phyloP scores from a whole-genome alignment of 371 early-diverging fungal genomes.

The Choanephora cucurbitarum region DNA sequence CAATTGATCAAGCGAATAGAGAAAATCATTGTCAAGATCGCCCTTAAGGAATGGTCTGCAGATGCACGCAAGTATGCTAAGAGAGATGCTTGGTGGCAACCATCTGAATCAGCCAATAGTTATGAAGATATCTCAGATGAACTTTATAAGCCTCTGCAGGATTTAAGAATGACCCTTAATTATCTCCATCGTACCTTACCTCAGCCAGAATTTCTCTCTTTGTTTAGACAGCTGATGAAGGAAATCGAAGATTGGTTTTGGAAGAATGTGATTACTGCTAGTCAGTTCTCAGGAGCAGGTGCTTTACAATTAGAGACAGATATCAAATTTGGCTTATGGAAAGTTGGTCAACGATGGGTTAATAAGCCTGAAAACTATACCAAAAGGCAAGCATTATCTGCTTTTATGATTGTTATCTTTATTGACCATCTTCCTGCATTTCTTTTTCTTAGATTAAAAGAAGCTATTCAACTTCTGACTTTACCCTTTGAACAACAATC shows the following conservation, averaged over 20 bases:
- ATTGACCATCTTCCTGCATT: too few relatives aligned
- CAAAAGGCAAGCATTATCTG: constrained; percentile 29
- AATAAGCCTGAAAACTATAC: constrained; percentile 60
- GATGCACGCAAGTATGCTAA: constrained; percentile 59
- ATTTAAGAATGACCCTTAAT: constrained; percentile 48
- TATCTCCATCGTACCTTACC: constrained; percentile 54
- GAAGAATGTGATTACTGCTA: constrained; percentile 56
- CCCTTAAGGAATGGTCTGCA: constrained; percentile 61
- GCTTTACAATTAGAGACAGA: constrained; percentile 59
- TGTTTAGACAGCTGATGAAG: constrained; percentile 48
- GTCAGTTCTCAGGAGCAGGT: constrained; percentile 59
- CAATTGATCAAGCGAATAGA: constrained; percentile 50
- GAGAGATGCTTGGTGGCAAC: constrained; percentile 40
- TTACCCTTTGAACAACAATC: constrained; percentile 32
- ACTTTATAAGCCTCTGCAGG: constrained; percentile 58
- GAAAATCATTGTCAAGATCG: constrained; percentile 54
- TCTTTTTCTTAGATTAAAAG: constrained; percentile 40
- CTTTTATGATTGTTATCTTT: background rate
- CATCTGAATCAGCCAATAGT: too few relatives aligned
- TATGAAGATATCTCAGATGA: constrained; percentile 59
- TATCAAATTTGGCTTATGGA: constrained; percentile 60
- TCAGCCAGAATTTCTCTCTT: constrained; percentile 36
- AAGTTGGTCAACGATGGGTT: constrained; percentile 51
- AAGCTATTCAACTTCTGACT: constrained; percentile 42
- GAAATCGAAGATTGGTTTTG: constrained; percentile 70